Evolutionary conservation across 2,329 filamentous ascomycete species (phyloP).

Genomic region (Bipolaris bicolor): DNA sequence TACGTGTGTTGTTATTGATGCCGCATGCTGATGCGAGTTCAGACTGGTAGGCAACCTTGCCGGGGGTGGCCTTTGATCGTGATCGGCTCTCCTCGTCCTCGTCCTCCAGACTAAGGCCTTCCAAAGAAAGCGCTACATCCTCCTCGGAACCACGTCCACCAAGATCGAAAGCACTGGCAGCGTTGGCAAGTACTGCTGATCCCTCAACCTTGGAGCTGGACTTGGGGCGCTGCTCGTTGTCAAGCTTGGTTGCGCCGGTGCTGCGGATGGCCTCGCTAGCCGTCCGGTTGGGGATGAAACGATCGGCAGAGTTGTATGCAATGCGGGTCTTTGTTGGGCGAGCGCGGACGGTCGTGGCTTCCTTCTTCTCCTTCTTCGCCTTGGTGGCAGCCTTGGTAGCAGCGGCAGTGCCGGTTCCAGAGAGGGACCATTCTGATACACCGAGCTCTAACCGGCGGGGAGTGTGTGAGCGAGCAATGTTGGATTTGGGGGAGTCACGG

Average conservation of each 20-base stretch:
- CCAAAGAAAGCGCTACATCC: slow-evolving; percentile 76
- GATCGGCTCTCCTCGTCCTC: slow-evolving; percentile 65
- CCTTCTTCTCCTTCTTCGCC: slow-evolving; percentile 46
- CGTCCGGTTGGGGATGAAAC: slow-evolving; percentile 93
- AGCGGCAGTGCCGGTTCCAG: slow-evolving; percentile 70
- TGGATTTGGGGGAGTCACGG: slow-evolving; percentile 93
- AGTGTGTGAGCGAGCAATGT: slow-evolving; percentile 77
- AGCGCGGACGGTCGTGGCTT: slow-evolving; percentile 36
- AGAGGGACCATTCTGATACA: slow-evolving; percentile 89
- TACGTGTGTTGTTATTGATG: slow-evolving; percentile 90
- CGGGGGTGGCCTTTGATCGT: slow-evolving; percentile 81
- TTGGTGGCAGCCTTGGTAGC: slow-evolving; percentile 55
- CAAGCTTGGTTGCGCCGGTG: slow-evolving; percentile 81
- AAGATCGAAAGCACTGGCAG: slow-evolving; percentile 70
- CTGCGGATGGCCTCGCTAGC: slow-evolving; percentile 89
- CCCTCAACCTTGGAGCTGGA: slow-evolving; percentile 71
- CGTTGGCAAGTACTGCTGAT: slow-evolving; percentile 77
- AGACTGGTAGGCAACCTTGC: slow-evolving; percentile 89
- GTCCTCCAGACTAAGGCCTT: slow-evolving; percentile 78
- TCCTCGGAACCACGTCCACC: slow-evolving; percentile 68
- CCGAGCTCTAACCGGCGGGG: slow-evolving; percentile 89
- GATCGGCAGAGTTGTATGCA: slow-evolving; percentile 75
- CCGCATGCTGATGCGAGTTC: slow-evolving; percentile 90
- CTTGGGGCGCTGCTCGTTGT: slow-evolving; percentile 66
- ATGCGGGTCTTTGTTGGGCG: slow-evolving; percentile 49